phyloP scores from a whole-genome alignment of 2,329 filamentous ascomycete species.

The Exophiala viscosa region DNA sequence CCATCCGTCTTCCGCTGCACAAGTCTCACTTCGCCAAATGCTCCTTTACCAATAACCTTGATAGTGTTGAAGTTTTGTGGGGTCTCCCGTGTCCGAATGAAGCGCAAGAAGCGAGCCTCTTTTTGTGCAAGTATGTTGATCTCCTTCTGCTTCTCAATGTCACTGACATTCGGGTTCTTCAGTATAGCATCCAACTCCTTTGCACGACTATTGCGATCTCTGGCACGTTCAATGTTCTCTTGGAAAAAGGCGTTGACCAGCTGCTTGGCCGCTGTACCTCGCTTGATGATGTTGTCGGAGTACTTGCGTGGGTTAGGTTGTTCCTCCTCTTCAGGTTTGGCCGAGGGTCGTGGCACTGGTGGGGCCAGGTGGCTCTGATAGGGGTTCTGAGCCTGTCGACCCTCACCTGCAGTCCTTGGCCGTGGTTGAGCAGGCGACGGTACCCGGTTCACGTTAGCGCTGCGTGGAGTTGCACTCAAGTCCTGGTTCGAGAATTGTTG shows the following conservation, averaged over 20 bases:
- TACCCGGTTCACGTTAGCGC: slow-evolving; percentile 63
- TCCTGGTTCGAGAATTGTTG: slow-evolving; percentile 98
- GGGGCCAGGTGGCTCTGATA: slow-evolving; percentile 64
- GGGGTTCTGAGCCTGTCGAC: slow-evolving; percentile 53
- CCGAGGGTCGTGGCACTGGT: slow-evolving; percentile 59
- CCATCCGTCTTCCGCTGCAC: slow-evolving; percentile 94
- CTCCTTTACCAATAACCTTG: slow-evolving; percentile 98
- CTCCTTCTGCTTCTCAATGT: slow-evolving; percentile 76
- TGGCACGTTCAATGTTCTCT: slow-evolving; percentile 92
- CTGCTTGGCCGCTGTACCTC: slow-evolving; percentile 62
- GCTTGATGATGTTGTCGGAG: slow-evolving; percentile 78
- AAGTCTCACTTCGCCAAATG: slow-evolving; percentile 96
- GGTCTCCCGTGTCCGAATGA: slow-evolving; percentile 87
- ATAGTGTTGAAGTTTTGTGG: slow-evolving; percentile 93
- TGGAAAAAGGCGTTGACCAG: slow-evolving; percentile 83
- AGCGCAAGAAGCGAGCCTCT: slow-evolving; percentile 88
- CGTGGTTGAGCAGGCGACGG: slow-evolving; percentile 62
- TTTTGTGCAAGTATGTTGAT: slow-evolving; percentile 80
- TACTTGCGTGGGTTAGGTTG: slow-evolving; percentile 78
- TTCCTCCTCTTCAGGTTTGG: slow-evolving; percentile 65
- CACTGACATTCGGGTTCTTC: slow-evolving; percentile 68
- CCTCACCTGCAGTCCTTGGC: slow-evolving; percentile 76
- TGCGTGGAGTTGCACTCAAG: slow-evolving; percentile 67
- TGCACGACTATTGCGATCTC: slow-evolving; percentile 92
- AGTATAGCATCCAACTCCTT: slow-evolving; percentile 87